Base-by-base conservation (phyloP, 2,329 filamentous ascomycete genomes). In the Fusarium udum region DNA sequence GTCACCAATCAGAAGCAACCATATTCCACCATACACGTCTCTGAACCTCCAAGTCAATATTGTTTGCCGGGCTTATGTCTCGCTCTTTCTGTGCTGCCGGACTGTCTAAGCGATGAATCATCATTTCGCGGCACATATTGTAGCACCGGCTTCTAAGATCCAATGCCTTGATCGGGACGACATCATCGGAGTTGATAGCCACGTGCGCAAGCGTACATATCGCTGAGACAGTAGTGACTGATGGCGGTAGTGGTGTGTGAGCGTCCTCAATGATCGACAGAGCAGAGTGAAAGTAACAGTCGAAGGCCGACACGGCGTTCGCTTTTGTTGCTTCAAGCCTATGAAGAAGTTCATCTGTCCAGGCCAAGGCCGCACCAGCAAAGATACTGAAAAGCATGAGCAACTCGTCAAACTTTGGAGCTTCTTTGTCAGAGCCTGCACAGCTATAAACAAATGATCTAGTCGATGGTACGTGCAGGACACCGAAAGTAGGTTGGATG, bases 21-120 rank as follows among this genome's bases (percentile, higher is more conserved):
- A 65, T 39, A 15, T 39, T 26, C 62, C 62, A 63, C 62, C 62
- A 63, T 28, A 65, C 39, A 15, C 62, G 62, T 24, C 62, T 31
- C n/a, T 40, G 46, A 20, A 65, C n/a, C 13, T 65, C 62, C 6
- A 65, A 24, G 4, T 46, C 62, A 14, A 65, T 40, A 3, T n/a
- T n/a, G 15, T 26, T 62, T 3, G 26, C 20, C 3, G 22, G 37
- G 4, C 4, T 18, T 6, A 18, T 20, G 1, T 28, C 20, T 5
- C 58, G 37, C 9, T 63, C 12, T 15, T 65, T 62, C 20, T 36
- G 26, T 2, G 20, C 32, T 36, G n/a, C 20, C 2, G 58, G 39
- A 7, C 46, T 43, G 6, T 65, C 62, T 4, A 65, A 9, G 1
- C 46, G 45, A 53, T 65, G 58, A 4, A 63, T 31, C 46, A 46